phyloP scores from a whole-genome alignment of 495 filamentous ascomycete species.

The Glutinoglossum americanum region DNA sequence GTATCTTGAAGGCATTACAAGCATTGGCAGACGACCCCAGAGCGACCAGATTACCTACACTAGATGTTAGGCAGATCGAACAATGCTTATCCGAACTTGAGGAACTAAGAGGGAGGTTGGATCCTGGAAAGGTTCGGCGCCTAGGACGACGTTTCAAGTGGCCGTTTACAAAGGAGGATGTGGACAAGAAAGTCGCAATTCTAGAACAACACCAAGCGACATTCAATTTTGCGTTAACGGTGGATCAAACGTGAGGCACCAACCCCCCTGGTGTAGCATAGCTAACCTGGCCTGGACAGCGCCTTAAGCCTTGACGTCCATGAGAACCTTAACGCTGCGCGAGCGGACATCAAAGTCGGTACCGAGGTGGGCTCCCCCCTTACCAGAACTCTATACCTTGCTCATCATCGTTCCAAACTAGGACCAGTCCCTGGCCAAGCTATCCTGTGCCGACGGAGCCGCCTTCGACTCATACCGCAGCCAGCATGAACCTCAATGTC shows the following conservation, averaged over 20 bases:
- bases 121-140: not conserved
- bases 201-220: not conserved
- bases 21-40: not conserved
- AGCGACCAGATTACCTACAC: not conserved
- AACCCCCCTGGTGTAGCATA: too few species aligned
- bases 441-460: too few species aligned
- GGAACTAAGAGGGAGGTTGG: not conserved
- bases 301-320: too few species aligned
- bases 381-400: not conserved
- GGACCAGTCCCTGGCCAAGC: too few species aligned
- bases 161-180: not conserved
- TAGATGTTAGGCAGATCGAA: not conserved
- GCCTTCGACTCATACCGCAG: not conserved
- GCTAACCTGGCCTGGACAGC: too few species aligned
- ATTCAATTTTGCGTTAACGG: not conserved
- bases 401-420: not conserved
- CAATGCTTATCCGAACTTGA: not conserved
- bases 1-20: not conserved
- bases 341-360: not conserved
- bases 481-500: too few species aligned
- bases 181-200: not conserved
- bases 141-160: not conserved
- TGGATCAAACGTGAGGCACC: too few species aligned
- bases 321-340: too few species aligned
- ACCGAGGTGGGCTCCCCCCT: not conserved